A percentile compares a stretch with the other conserved stretches of the same genome.
Evolutionary conservation across 768 basidiomycete species (phyloP).

Genomic region (Naganishia vishniacii): DNA sequence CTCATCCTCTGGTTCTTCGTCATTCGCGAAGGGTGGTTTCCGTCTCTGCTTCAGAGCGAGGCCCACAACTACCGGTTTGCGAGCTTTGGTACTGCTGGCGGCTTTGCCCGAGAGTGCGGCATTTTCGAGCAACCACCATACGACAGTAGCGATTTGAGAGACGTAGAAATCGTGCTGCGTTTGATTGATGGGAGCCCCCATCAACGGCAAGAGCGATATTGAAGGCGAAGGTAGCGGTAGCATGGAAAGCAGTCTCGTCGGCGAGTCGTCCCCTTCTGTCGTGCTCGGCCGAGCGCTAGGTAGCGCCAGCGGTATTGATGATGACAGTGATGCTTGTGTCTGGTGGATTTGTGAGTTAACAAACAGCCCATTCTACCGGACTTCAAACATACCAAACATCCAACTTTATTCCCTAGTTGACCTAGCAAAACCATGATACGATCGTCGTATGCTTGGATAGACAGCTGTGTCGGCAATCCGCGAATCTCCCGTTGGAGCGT

Average conservation of each 20-base stretch:
- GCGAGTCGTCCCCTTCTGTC: conserved; percentile 10
- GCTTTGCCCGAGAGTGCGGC: conserved; percentile 33
- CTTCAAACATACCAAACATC: conserved; percentile 64
- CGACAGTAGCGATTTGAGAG: conserved; percentile 75
- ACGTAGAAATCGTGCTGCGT: conserved; percentile 74
- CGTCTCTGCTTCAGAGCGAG: conserved; percentile 56
- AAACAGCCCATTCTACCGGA: too few species aligned
- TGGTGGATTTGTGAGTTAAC: too few species aligned
- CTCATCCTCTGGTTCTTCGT: not conserved
- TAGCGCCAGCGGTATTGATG: conserved; percentile 30
- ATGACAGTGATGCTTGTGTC: conserved; percentile 43
- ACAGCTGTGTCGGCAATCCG: conserved; percentile 63
- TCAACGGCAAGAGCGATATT: conserved; percentile 67
- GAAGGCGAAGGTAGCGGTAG: conserved; percentile 53
- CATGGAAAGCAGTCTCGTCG: conserved; percentile 29
- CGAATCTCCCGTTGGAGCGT: conserved; percentile 57
- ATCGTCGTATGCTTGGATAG: conserved; percentile 75
- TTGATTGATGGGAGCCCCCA: conserved; percentile 69
- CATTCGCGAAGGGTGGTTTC: not conserved
- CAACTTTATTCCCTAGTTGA: conserved; percentile 77
- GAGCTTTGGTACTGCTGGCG: conserved; percentile 34
- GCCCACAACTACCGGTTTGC: conserved; percentile 67
- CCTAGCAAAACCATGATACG: conserved; percentile 78
- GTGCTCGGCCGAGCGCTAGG: not conserved
- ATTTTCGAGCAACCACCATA: conserved; percentile 59